Evolutionary conservation across 768 basidiomycete species (phyloP).

Genomic region (Naematelia encephala): DNA sequence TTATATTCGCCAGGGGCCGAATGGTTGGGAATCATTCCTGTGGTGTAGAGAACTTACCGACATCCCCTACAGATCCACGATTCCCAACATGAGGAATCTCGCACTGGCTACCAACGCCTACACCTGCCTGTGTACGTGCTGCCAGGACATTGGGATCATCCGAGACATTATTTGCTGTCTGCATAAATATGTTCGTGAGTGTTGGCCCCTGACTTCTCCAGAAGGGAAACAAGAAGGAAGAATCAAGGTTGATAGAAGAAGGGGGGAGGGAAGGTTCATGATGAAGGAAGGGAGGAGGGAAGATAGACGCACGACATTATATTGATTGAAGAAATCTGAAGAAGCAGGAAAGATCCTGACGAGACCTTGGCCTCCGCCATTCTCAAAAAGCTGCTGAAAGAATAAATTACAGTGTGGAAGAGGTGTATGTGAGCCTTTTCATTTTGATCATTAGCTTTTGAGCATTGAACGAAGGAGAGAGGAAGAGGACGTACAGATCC

Average conservation of each 20-base stretch:
- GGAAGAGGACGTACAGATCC: conserved; percentile 54
- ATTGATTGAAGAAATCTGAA: conserved; percentile 26
- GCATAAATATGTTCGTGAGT: no score
- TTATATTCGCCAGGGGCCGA: no score
- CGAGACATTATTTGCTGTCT: not conserved
- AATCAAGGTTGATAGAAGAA: no score
- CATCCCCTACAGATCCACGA: conserved; percentile 54
- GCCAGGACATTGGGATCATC: conserved; percentile 53
- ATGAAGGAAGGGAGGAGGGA: no score
- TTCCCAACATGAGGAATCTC: conserved; percentile 64
- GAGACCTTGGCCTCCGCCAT: conserved; percentile 16
- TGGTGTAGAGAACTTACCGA: no score
- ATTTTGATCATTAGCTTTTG: not conserved
- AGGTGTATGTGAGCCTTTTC: conserved; percentile 47
- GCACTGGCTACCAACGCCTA: conserved; percentile 78
- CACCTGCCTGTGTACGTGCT: conserved; percentile 60
- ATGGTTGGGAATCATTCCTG: no score
- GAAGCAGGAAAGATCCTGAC: conserved; percentile 10
- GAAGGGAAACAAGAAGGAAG: no score
- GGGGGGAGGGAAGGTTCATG: no score
- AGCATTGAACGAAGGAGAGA: not conserved
- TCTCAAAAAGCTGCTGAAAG: conserved; percentile 67
- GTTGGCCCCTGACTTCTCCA: no score
- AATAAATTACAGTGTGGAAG: conserved; percentile 95
- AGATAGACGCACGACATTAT: conserved; percentile 25